phyloP scores from a whole-genome alignment of 768 basidiomycete species.

The Mycena kentingensis region DNA sequence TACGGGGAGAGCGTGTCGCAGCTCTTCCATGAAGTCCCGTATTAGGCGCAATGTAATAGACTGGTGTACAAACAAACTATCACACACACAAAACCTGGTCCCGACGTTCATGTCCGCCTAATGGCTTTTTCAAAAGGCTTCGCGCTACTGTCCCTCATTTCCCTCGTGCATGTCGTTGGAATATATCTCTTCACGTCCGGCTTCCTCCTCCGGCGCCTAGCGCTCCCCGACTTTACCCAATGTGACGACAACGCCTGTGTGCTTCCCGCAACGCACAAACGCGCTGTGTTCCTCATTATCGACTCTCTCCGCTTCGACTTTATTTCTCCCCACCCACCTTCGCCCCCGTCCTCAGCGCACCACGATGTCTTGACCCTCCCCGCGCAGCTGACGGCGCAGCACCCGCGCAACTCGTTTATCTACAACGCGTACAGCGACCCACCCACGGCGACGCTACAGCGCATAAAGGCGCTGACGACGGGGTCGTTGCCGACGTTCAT shows the following conservation, averaged over 20 bases:
- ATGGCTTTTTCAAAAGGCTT: slow-evolving; percentile 31
- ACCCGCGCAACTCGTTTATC: slow-evolving; percentile 77
- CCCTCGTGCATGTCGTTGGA: slow-evolving; percentile 69
- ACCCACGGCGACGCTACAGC: slow-evolving; percentile 91
- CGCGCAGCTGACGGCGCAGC: slow-evolving; percentile 58
- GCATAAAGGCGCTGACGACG: slow-evolving; percentile 93
- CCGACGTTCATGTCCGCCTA: background rate
- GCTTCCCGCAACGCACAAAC: slow-evolving; percentile 66
- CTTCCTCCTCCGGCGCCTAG: slow-evolving; percentile 81
- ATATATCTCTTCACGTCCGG: slow-evolving; percentile 91
- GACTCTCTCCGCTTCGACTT: slow-evolving; percentile 96
- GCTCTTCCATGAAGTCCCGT: slow-evolving; percentile 88
- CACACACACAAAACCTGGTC: too few species aligned
- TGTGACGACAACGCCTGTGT: slow-evolving; percentile 46
- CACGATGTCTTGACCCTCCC: slow-evolving; percentile 86
- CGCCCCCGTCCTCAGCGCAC: slow-evolving; percentile 65
- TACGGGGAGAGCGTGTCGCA: slow-evolving; percentile 95
- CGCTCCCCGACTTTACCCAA: slow-evolving; percentile 58
- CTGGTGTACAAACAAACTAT: too few species aligned
- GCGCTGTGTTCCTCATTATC: slow-evolving; percentile 84
- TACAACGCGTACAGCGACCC: slow-evolving; percentile 93
- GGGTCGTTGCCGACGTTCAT: slow-evolving; percentile 95
- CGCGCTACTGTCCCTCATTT: slow-evolving; percentile 56
- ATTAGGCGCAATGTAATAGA: too few species aligned
- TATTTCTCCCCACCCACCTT: slow-evolving; percentile 68